Evolutionary conservation across 306 rosid genomes (phyloP).

Genomic region (Glycine soja): DNA sequence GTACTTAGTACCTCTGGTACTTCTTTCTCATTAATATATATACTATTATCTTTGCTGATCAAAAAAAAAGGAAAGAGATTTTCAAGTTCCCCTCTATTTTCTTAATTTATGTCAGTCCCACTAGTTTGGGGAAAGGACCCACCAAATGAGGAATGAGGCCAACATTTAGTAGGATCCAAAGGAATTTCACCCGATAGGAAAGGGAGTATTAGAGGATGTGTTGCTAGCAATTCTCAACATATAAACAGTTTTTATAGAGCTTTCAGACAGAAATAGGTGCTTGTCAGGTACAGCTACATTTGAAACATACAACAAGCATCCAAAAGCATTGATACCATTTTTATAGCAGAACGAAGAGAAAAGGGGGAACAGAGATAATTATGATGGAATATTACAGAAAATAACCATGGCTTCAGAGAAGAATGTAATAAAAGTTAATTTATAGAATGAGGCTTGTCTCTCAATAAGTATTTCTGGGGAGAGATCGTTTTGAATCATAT

Average conservation of each 20-base stretch:
- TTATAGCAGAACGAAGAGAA: too few relatives aligned
- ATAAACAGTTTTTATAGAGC: background rate
- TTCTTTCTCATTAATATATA: too few relatives aligned
- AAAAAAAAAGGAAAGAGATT: background rate
- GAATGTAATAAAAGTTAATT: background rate
- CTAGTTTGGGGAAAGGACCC: background rate
- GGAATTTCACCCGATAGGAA: background rate
- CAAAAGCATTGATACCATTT: background rate
- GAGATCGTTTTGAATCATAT: constrained; percentile 12
- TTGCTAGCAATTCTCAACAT: background rate
- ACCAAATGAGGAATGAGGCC: background rate
- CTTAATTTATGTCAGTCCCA: background rate
- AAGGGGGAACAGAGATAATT: too few relatives aligned
- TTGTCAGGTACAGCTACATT: background rate
- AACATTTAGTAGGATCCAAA: background rate
- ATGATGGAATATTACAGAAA: too few relatives aligned
- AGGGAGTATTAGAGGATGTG: background rate
- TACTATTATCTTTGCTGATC: too few relatives aligned
- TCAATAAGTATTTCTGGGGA: constrained; percentile 4
- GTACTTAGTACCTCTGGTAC: too few relatives aligned
- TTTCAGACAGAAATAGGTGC: constrained; percentile 8
- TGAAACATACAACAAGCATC: constrained; percentile 8
- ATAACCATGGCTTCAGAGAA: background rate
- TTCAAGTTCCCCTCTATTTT: background rate
- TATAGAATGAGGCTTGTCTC: background rate